phyloP scores from a whole-genome alignment of 2,329 filamentous ascomycete species.

The Camillea tinctor region DNA sequence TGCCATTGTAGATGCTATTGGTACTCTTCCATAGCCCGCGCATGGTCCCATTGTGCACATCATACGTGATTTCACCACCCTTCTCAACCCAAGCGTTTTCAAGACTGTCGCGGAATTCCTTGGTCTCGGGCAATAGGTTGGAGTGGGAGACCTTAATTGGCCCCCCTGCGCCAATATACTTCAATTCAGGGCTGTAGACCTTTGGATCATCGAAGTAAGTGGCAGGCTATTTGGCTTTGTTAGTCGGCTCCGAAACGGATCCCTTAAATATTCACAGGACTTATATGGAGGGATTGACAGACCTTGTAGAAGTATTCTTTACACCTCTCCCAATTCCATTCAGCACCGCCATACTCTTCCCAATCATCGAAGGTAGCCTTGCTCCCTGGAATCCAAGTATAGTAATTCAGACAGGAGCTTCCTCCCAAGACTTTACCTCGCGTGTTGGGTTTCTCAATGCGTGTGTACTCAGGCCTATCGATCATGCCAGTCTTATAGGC shows the following conservation, averaged over 20 bases:
- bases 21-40: constrained; percentile 51
- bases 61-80: constrained; percentile 49
- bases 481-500: constrained; percentile 62
- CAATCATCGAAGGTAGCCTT: constrained; percentile 63
- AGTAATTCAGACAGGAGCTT: constrained; percentile 60
- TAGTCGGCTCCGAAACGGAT: not conserved
- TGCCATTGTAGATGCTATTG: constrained; percentile 58
- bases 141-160: constrained; percentile 55
- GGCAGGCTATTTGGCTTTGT: constrained; percentile 31
- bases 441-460: constrained; percentile 63
- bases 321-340: constrained; percentile 57
- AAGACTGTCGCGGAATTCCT: constrained; percentile 49
- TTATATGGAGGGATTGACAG: not conserved
- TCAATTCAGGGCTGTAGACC: constrained; percentile 43
- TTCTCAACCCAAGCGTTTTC: constrained; percentile 53
- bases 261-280: not conserved
- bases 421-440: constrained; percentile 60
- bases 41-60: constrained; percentile 57
- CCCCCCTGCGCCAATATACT: constrained; percentile 50
- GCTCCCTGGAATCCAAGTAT: constrained; percentile 60
- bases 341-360: constrained; percentile 70
- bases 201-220: constrained; percentile 56
- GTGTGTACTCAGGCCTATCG: constrained; percentile 56
- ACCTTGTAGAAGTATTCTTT: constrained; percentile 52
- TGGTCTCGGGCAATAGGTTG: constrained; percentile 50